Base-by-base conservation (phyloP, 805 yeast species). In the Debaryomyces tyrocola region DNA sequence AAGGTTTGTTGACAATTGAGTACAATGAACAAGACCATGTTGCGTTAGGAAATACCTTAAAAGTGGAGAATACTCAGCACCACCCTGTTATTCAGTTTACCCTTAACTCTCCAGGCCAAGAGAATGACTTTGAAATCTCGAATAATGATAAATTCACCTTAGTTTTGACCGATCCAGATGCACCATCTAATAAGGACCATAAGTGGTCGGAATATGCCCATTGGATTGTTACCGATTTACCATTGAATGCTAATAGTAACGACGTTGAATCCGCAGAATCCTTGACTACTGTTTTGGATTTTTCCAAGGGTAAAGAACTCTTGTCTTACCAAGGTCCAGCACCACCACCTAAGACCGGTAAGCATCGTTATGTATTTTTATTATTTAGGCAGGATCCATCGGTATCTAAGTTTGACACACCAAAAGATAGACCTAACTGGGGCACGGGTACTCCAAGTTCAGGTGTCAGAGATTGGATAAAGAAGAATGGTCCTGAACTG, bases 101-200 rank as follows among this genome's bases (percentile, higher is more conserved):
- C 12, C 70, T 83, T 51, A 74, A 76, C 53, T 68, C 77, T 33
- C 71, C 77, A 14, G 68, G 71, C 33, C 66, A 69, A 44, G 75
- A 76, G 37, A 60, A 65, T 17, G 74, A 73, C 31, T 56, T 74
- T 52, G 74, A 71, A 51, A 67, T 77, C 33, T 58, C 69, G 12
- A 55, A 64, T 20, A 64, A 74, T 20, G 85, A 82, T 53, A 67
- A 76, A 42, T 90, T 86, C 68, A 82, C 94, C 9, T 69, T 91
- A 53, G 87, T 87, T 2, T 55, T 90, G 53, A 91, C 97, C 6
- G 97, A 90, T 65, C 97, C 97, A 1, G 97, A 90, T 71, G 97
- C 97, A 6, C 97, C 97, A 11, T 79, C 90, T 3, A 78, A 82
- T 55, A 75, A 79, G 2, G 96, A 90, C 63, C 82, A 84, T 59